Conservation (phyloP, 2,329 filamentous ascomycete genomes). For the Cladosporium halotolerans region DNA sequence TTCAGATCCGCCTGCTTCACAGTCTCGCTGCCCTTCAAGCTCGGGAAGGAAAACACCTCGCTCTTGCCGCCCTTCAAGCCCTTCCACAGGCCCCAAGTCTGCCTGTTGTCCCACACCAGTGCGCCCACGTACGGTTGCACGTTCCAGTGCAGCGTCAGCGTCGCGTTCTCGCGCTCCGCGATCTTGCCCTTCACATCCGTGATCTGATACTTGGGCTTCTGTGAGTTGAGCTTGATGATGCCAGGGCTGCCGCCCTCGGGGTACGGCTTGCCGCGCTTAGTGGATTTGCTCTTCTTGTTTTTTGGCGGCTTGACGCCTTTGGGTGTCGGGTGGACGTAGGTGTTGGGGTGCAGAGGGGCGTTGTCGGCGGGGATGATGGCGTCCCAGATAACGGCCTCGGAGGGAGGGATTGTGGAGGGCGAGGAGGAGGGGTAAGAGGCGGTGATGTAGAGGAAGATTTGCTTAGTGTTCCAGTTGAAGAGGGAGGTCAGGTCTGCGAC, state of each 20-base stretch:
- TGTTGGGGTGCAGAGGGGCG: constrained; percentile 48
- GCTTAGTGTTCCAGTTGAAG: constrained; percentile 99
- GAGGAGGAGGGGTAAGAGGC: constrained; percentile 56
- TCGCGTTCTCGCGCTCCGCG: constrained; percentile 66
- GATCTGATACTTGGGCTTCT: constrained; percentile 94
- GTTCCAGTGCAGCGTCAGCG: constrained; percentile 83
- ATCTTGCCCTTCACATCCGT: constrained; percentile 79
- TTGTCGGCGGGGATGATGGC: constrained; percentile 75
- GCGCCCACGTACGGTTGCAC: constrained; percentile 94
- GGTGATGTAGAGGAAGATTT: constrained; percentile 93
- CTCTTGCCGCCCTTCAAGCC: constrained; percentile 59
- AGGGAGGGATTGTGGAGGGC: constrained; percentile 33
- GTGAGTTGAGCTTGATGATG: constrained; percentile 69
- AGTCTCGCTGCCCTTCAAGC: constrained; percentile 54
- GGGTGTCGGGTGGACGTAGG: constrained; percentile 46
- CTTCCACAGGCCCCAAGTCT: constrained; percentile 54
- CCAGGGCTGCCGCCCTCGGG: constrained; percentile 47
- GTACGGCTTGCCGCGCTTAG: constrained; percentile 24
- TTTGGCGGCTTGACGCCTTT: constrained; percentile 16
- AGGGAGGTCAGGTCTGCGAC: constrained; percentile 70
- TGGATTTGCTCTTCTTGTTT: constrained; percentile 16
- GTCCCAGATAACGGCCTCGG: constrained; percentile 88
- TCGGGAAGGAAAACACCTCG: constrained; percentile 58
- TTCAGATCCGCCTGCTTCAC: constrained; percentile 41
- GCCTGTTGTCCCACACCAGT: constrained; percentile 64